Percentiles rank a stretch among this genome's conserved stretches.
These are phyloP conservation scores for Oryza brachyantha DNA, from an alignment of 176 grass and related monocot genomes.

Conservation along the genomic window DNA sequence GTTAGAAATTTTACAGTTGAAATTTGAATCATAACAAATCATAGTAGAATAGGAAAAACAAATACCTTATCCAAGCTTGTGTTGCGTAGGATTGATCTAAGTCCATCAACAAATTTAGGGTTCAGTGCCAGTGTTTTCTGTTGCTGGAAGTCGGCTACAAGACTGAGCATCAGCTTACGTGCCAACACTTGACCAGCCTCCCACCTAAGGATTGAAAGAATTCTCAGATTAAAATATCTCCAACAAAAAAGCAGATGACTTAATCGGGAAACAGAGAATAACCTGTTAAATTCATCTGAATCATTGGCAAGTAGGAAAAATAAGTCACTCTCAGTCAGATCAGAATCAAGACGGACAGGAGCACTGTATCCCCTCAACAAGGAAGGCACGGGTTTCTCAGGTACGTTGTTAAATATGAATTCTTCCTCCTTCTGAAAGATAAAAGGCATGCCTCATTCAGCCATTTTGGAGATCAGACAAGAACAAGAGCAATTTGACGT, in stretches of 20 bases:
- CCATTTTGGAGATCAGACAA: conserved; percentile 7
- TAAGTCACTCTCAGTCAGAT: conserved; percentile 76
- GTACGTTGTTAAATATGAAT: conserved; percentile 74
- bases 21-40: background rate
- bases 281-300: conserved; percentile 99
- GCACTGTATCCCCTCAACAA: conserved; percentile 89
- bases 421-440: conserved; percentile 82
- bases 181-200: conserved; percentile 94
- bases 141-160: conserved; percentile 89
- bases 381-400: conserved; percentile 86
- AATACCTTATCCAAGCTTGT: conserved; percentile 84
- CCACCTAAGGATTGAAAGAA: conserved; percentile 59
- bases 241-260: conserved; percentile 3
- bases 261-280: background rate
- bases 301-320: conserved; percentile 98
- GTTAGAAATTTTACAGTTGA: conserved; percentile 21
- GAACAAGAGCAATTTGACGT: background rate
- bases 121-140: conserved; percentile 74
- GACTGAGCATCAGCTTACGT: conserved; percentile 92
- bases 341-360: conserved; percentile 93
- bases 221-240: conserved; percentile 18
- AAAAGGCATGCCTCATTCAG: conserved; percentile 35
- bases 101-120: conserved; percentile 80
- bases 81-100: conserved; percentile 70
- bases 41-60: background rate